Evolutionary conservation across 2,329 filamentous ascomycete genomes (phyloP).

Genomic region (Neoascochyta sp.): DNA sequence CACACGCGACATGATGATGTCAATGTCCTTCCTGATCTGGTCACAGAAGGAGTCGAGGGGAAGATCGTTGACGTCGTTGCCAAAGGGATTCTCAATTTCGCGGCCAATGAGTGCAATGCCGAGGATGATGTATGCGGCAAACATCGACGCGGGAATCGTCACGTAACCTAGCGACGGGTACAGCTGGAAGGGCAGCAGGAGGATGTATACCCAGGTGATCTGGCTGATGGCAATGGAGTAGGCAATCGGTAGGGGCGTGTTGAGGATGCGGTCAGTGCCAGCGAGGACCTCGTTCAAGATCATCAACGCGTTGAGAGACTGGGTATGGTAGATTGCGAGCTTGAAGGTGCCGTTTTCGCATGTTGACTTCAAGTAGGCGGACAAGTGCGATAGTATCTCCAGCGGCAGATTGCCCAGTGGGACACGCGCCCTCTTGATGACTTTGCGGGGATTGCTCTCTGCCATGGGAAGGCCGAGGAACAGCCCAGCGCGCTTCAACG

Average conservation of each 20-base stretch:
- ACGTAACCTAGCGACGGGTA: constrained; percentile 61
- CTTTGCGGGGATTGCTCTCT: constrained; percentile 69
- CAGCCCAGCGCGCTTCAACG: constrained; percentile 60
- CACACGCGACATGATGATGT: constrained; percentile 62
- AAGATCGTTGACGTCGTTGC: constrained; percentile 73
- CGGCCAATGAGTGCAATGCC: constrained; percentile 70
- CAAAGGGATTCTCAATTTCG: constrained; percentile 84
- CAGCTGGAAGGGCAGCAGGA: constrained; percentile 77
- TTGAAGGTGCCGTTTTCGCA: constrained; percentile 54
- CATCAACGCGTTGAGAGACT: constrained; percentile 57
- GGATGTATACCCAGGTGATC: constrained; percentile 78
- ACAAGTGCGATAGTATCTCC: constrained; percentile 70
- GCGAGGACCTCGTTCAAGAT: constrained; percentile 67
- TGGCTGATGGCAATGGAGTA: constrained; percentile 79
- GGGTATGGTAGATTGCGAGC: constrained; percentile 56
- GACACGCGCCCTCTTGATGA: constrained; percentile 64
- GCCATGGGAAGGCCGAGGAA: constrained; percentile 73
- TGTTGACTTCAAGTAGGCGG: constrained; percentile 61
- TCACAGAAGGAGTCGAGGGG: constrained; percentile 65
- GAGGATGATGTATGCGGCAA: constrained; percentile 75
- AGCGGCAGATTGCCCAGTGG: constrained; percentile 76
- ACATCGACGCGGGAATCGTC: constrained; percentile 71
- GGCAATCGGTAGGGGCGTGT: constrained; percentile 76
- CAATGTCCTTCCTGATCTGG: constrained; percentile 68
- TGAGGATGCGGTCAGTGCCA: constrained; percentile 71